phyloP scores from a whole-genome alignment of 345 rosid genomes.

The Citrus unshiu region DNA sequence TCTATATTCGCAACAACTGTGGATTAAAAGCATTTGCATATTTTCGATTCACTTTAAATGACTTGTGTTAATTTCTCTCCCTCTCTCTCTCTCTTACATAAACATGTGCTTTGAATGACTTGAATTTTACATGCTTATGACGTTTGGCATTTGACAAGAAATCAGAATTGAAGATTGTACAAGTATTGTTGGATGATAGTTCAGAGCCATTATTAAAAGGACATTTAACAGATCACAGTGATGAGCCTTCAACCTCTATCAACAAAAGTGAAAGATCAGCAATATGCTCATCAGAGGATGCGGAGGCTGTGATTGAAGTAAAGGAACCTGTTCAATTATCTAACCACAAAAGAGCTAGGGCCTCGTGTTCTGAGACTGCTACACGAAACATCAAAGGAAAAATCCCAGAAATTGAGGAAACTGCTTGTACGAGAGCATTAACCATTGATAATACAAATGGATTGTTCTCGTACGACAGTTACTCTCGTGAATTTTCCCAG shows the following conservation, averaged over 20 bases:
- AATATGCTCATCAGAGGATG: neutral
- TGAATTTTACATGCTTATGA: neutral
- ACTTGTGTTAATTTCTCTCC: no score
- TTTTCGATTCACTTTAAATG: neutral
- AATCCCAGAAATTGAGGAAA: neutral
- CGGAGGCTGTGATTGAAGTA: neutral
- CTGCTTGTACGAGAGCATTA: neutral
- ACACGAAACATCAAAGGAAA: neutral
- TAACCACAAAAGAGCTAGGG: neutral
- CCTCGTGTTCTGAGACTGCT: neutral
- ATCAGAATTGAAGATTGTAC: neutral
- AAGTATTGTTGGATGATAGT: neutral
- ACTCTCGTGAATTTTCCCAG: neutral
- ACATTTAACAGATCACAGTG: neutral
- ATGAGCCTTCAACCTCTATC: neutral
- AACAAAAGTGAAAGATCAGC: neutral
- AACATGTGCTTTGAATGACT: neutral
- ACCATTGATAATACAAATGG: neutral
- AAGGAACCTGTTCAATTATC: neutral
- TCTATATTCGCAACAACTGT: no score
- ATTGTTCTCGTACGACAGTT: neutral
- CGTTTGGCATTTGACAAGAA: neutral
- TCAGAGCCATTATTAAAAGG: neutral
- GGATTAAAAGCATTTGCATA: no score
- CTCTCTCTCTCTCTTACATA: no score